phyloP scores from a whole-genome alignment of 192 early-diverging fungal genomes.

The Kickxella alabastrina region DNA sequence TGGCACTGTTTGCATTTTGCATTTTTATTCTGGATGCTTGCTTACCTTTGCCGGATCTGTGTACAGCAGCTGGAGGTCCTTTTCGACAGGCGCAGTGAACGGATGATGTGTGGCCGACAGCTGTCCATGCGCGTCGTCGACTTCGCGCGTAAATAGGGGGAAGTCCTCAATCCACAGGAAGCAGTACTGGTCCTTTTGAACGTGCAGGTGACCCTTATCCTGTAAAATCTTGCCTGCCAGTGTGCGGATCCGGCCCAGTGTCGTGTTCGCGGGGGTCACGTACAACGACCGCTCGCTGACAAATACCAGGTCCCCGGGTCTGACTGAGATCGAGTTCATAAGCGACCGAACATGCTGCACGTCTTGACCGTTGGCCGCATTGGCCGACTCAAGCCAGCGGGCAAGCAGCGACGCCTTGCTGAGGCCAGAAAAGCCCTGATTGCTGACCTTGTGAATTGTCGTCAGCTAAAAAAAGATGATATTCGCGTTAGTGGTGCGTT shows the following conservation, averaged over 20 bases:
- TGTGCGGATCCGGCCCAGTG: slow-evolving; percentile 59
- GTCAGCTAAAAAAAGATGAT: slow-evolving; percentile 29
- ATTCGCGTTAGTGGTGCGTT: no score
- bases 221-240: slow-evolving; percentile 53
- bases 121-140: slow-evolving; percentile 38
- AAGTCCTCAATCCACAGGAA: slow-evolving; percentile 90
- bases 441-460: slow-evolving; percentile 36
- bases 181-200: slow-evolving; percentile 52
- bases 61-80: slow-evolving; percentile 64
- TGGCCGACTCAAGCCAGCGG: no score
- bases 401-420: slow-evolving; percentile 28
- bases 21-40: not conserved
- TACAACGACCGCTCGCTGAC: slow-evolving; percentile 37
- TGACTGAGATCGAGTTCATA: slow-evolving; percentile 14
- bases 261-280: slow-evolving; percentile 53
- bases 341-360: not conserved
- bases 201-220: slow-evolving; percentile 47
- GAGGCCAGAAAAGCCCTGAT: slow-evolving; percentile 18
- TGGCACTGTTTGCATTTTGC: not conserved
- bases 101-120: slow-evolving; percentile 83
- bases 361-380: not conserved
- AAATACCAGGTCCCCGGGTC: slow-evolving; percentile 35
- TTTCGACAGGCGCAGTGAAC: slow-evolving; percentile 75
- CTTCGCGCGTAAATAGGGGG: slow-evolving; percentile 77
- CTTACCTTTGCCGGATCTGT: slow-evolving; percentile 61